phyloP scores from a whole-genome alignment of 768 basidiomycete species.

The Mrakia hoshinonis region DNA sequence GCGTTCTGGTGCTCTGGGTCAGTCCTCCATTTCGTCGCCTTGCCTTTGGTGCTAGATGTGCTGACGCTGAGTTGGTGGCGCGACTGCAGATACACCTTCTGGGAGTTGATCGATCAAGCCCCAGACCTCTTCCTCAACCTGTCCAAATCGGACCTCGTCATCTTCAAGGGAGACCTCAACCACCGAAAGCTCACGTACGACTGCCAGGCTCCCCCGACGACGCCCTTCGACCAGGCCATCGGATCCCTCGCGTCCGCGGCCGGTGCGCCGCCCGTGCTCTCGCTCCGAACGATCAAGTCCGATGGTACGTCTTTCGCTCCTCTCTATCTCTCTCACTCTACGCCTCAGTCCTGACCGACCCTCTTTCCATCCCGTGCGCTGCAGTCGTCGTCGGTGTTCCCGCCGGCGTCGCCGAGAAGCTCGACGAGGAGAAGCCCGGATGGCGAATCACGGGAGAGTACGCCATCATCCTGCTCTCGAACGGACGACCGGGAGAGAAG shows the following conservation, averaged over 20 bases:
- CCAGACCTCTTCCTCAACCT: conserved; percentile 89
- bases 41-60: background rate
- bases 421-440: conserved; percentile 79
- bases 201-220: conserved; percentile 47
- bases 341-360: no score
- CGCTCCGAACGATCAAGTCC: conserved; percentile 75
- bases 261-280: conserved; percentile 78
- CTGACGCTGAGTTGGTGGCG: background rate
- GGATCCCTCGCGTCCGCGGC: conserved; percentile 78
- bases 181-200: conserved; percentile 61
- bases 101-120: conserved; percentile 73
- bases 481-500: conserved; percentile 56
- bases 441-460: conserved; percentile 99
- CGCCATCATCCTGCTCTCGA: conserved; percentile 76
- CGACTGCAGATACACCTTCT: conserved; percentile 36
- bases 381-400: conserved; percentile 73
- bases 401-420: conserved; percentile 53
- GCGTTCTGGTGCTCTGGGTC: background rate
- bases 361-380: background rate
- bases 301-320: conserved; percentile 21
- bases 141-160: conserved; percentile 76
- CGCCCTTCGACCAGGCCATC: conserved; percentile 81
- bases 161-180: conserved; percentile 90
- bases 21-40: background rate
- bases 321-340: background rate